These are phyloP conservation scores for Trametes pubescens DNA, from an alignment of 1,284 basidiomycete species.

Conservation along the genomic window DNA sequence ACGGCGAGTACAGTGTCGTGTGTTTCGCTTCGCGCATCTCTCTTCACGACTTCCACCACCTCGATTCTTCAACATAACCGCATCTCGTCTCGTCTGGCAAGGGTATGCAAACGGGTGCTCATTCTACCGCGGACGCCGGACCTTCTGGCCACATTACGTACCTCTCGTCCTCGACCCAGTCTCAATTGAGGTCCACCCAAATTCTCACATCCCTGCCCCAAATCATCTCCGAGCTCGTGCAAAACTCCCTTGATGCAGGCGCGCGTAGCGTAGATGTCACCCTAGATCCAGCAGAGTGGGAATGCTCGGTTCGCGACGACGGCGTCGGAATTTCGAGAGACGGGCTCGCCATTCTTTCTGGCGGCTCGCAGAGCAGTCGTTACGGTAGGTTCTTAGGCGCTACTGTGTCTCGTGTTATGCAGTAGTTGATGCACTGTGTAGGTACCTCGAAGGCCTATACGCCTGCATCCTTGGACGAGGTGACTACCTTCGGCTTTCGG, in stretches of 20 bases:
- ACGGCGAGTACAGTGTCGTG: neutral
- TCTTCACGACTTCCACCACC: too few relatives aligned
- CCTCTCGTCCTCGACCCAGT: constrained; percentile 62
- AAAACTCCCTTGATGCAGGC: constrained; percentile 83
- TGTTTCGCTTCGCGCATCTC: neutral
- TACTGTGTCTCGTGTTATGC: neutral
- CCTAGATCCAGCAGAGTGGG: constrained; percentile 74
- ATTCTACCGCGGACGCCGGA: neutral
- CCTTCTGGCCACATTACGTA: constrained; percentile 15
- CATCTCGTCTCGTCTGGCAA: too few relatives aligned
- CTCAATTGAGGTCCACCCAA: constrained; percentile 81
- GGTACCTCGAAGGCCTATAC: constrained; percentile 79
- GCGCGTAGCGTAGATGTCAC: constrained; percentile 70
- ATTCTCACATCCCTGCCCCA: constrained; percentile 83
- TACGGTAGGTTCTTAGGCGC: constrained; percentile 62
- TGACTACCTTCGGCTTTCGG: constrained; percentile 85
- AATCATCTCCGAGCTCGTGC: constrained; percentile 83
- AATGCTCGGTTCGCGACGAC: constrained; percentile 85
- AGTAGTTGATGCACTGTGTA: constrained; percentile 37
- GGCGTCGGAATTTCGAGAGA: constrained; percentile 76
- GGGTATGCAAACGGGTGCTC: neutral
- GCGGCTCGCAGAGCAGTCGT: constrained; percentile 58
- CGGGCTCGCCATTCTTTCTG: constrained; percentile 63
- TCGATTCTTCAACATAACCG: too few relatives aligned
- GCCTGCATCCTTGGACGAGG: constrained; percentile 53